Evolutionary conservation across 2,329 filamentous ascomycete species (phyloP).

Genomic region (Didymosphaeria variabile): DNA sequence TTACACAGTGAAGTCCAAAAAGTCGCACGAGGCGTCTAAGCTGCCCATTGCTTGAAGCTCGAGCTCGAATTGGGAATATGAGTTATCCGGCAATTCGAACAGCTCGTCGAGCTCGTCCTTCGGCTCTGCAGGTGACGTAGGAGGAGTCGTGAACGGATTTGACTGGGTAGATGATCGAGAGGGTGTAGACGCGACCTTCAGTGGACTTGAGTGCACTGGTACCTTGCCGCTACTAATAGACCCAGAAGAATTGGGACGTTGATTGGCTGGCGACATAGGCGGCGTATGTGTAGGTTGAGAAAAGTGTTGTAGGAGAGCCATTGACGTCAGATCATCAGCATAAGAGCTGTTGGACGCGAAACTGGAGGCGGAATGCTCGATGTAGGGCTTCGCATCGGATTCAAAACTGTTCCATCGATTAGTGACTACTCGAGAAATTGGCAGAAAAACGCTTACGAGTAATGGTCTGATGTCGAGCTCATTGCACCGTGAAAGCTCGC

Average conservation of each 20-base stretch:
- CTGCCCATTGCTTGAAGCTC: conserved; percentile 51
- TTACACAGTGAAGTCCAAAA: conserved; percentile 47
- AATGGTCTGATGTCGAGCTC: conserved; percentile 41
- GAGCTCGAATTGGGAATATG: conserved; percentile 49
- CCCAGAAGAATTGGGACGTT: conserved; percentile 37
- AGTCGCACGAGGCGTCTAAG: conserved; percentile 43
- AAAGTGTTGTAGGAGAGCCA: conserved; percentile 48
- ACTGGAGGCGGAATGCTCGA: conserved; percentile 35
- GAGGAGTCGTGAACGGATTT: conserved; percentile 49
- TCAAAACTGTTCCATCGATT: conserved; percentile 39
- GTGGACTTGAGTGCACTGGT: conserved; percentile 32
- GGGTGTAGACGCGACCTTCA: conserved; percentile 43
- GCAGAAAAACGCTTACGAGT: conserved; percentile 34
- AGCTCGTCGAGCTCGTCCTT: conserved; percentile 47
- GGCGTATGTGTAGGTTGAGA: conserved; percentile 47
- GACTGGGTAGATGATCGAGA: conserved; percentile 47
- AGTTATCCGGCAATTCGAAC: conserved; percentile 43
- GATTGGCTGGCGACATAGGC: conserved; percentile 48
- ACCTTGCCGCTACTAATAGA: conserved; percentile 29
- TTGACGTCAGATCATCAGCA: conserved; percentile 39
- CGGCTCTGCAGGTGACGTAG: conserved; percentile 45
- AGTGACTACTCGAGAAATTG: conserved; percentile 18
- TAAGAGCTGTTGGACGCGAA: conserved; percentile 42
- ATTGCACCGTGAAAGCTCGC: conserved; percentile 41
- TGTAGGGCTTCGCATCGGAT: conserved; percentile 40